Evolutionary conservation across 2,329 filamentous ascomycete species (phyloP).

Genomic region (Rhinocladiella mackenziei): DNA sequence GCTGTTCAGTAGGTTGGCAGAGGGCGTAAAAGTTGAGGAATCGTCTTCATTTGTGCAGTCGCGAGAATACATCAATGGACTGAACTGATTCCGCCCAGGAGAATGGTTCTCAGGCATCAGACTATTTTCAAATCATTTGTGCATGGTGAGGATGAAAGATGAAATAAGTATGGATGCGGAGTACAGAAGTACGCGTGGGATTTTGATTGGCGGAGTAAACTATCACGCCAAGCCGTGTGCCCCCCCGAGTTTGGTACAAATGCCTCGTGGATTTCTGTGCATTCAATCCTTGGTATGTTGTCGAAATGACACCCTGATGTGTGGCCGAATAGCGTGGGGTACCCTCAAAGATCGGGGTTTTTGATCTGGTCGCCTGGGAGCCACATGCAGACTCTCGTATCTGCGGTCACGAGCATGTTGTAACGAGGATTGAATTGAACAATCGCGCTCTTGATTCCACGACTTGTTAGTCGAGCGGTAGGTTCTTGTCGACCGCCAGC

Average conservation of each 20-base stretch:
- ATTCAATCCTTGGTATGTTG: too few species aligned
- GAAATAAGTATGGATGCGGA: too few species aligned
- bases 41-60: neutral
- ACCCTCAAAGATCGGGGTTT: constrained; percentile 25
- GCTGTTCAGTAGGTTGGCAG: constrained; percentile 3
- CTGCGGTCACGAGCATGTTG: constrained; percentile 86
- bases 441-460: constrained; percentile 61
- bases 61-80: neutral
- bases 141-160: too few species aligned
- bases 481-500: constrained; percentile 53
- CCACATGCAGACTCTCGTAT: constrained; percentile 79
- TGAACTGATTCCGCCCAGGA: too few species aligned
- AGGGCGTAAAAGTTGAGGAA: neutral
- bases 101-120: too few species aligned
- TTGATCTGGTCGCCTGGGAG: constrained; percentile 47
- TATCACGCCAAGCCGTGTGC: neutral
- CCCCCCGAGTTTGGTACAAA: neutral
- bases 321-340: too few species aligned
- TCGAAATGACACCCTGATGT: too few species aligned
- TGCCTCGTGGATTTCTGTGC: neutral
- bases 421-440: constrained; percentile 86
- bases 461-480: constrained; percentile 38
- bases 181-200: too few species aligned
- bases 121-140: too few species aligned
- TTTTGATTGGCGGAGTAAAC: constrained; percentile 17